Conservation (phyloP, 129 eudicot genomes). For the Glebionis coronaria region DNA sequence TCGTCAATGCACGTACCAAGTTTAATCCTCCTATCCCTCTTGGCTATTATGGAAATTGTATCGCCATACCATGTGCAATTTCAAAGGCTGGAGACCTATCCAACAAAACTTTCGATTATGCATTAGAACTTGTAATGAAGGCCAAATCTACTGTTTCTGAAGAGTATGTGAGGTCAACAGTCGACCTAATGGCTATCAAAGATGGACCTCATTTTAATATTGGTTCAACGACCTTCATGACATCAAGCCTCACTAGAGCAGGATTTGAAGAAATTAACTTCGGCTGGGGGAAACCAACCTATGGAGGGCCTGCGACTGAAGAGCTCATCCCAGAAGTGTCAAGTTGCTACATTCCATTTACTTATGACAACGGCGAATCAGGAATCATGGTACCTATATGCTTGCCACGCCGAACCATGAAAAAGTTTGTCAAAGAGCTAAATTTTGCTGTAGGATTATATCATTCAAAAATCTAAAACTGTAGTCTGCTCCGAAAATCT, state of each 20-base stretch:
- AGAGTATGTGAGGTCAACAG: constrained; percentile 32
- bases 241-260: neutral
- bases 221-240: neutral
- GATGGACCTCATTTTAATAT: constrained; percentile 10
- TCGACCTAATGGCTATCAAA: constrained; percentile 30
- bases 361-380: constrained; percentile 18
- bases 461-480: too few relatives aligned
- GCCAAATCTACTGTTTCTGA: constrained; percentile 27
- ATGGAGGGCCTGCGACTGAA: constrained; percentile 19
- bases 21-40: constrained; percentile 19
- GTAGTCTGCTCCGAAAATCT: too few relatives aligned
- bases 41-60: constrained; percentile 45
- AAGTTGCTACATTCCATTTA: neutral
- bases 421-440: constrained; percentile 19
- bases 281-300: constrained; percentile 39
- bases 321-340: neutral
- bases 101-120: constrained; percentile 25
- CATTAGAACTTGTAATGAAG: constrained; percentile 26
- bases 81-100: constrained; percentile 26
- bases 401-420: constrained; percentile 23
- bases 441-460: neutral
- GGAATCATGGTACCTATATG: constrained; percentile 24
- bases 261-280: constrained; percentile 20
- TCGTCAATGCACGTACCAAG: constrained; percentile 23
- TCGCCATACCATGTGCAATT: constrained; percentile 21